A percentile compares a stretch with the other conserved stretches of the same genome.
Conservation (phyloP, 768 basidiomycete species). For the Rickenella mellea region DNA sequence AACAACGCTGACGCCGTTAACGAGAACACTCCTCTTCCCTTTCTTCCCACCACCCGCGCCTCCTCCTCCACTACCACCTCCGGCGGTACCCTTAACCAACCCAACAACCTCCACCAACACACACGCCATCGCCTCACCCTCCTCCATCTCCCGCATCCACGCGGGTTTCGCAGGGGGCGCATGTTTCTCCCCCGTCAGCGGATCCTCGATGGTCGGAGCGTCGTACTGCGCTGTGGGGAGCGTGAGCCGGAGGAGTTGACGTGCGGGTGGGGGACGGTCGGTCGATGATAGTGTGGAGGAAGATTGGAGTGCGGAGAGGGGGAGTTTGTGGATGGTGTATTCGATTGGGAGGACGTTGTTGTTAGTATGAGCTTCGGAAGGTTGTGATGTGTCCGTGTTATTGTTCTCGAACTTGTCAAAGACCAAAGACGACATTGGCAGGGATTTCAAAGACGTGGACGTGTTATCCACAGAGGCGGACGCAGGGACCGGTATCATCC, state of each 20-base stretch:
- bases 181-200: conserved; percentile 62
- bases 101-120: conserved; percentile 40
- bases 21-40: conserved; percentile 28
- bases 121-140: conserved; percentile 40
- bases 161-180: conserved; percentile 52
- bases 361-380: background rate
- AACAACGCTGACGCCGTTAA: conserved; percentile 28
- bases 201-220: conserved; percentile 68
- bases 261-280: conserved; percentile 30
- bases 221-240: conserved; percentile 80
- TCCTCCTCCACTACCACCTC: no score
- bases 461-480: background rate
- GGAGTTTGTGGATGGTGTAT: conserved; percentile 63
- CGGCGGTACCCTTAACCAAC: conserved; percentile 31
- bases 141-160: conserved; percentile 62
- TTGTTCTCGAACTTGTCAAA: no score
- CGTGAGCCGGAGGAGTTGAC: conserved; percentile 70
- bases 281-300: conserved; percentile 48
- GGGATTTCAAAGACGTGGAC: background rate
- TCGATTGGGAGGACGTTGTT: conserved; percentile 36
- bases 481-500: no score
- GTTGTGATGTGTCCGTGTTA: no score
- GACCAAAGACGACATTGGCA: background rate
- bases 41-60: conserved; percentile 18
- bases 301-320: conserved; percentile 74